Conservation (phyloP, 2,329 filamentous ascomycete genomes). For the Aspergillus carbonarius region DNA sequence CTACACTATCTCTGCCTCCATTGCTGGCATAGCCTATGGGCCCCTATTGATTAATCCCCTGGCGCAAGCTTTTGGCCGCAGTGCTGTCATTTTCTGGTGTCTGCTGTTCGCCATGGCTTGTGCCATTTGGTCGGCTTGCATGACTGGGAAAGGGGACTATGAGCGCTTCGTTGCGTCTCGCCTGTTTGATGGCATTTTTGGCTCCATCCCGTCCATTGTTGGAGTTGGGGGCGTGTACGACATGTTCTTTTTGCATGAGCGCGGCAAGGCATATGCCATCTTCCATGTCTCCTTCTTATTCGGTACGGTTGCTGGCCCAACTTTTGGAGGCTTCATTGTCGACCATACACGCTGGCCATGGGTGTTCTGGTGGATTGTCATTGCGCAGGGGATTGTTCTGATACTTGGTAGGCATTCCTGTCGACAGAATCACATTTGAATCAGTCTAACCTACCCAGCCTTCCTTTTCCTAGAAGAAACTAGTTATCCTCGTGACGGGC, state of each 20-base stretch:
- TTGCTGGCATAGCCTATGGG: background rate
- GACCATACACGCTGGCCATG: background rate
- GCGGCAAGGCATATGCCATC: background rate
- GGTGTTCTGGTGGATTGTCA: slow-evolving; percentile 1
- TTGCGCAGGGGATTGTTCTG: background rate
- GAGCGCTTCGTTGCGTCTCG: slow-evolving; percentile 3
- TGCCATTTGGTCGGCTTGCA: background rate
- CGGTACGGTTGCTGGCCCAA: background rate
- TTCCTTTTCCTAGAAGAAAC: background rate
- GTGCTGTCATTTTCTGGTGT: background rate
- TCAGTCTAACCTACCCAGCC: background rate
- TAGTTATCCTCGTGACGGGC: background rate
- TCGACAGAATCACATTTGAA: too few species aligned
- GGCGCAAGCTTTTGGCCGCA: background rate
- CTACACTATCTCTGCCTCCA: background rate
- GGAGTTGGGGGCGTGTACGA: background rate
- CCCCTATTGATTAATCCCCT: background rate
- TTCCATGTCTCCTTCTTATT: background rate
- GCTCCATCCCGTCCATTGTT: background rate
- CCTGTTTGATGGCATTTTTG: background rate
- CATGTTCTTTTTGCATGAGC: slow-evolving; percentile 4
- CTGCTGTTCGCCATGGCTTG: slow-evolving; percentile 1
- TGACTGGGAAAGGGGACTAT: background rate
- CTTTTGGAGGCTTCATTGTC: background rate
- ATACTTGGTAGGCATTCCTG: background rate